These are phyloP conservation scores for Astraeus odoratus DNA, from an alignment of 768 basidiomycete species.

Conservation along the genomic window DNA sequence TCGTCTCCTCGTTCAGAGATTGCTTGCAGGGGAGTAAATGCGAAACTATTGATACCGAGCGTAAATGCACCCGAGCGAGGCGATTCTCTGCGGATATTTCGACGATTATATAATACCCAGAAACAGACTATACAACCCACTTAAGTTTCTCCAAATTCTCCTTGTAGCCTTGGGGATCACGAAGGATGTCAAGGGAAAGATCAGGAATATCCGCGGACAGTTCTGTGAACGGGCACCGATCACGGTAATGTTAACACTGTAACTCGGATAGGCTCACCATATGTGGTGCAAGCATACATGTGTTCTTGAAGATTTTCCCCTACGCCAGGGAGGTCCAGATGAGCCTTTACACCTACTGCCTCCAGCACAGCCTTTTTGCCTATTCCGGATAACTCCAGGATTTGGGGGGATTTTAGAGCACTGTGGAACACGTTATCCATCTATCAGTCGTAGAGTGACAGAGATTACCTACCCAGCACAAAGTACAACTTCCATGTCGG, in stretches of 20 bases:
- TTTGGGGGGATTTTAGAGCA: slow-evolving; percentile 40
- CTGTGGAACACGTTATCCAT: slow-evolving; percentile 9
- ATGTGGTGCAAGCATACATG: slow-evolving; percentile 17
- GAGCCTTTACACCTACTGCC: slow-evolving; percentile 30
- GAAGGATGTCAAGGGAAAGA: not conserved
- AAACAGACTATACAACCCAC: not conserved
- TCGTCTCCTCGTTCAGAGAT: slow-evolving; percentile 10
- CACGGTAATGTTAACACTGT: not conserved
- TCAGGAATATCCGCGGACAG: slow-evolving; percentile 21
- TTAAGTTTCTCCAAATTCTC: not conserved
- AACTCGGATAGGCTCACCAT: slow-evolving; percentile 16
- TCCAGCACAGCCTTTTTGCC: slow-evolving; percentile 37
- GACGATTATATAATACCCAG: not conserved
- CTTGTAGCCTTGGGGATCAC: not conserved
- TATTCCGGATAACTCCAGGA: slow-evolving; percentile 55
- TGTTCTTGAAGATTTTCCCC: slow-evolving; percentile 55
- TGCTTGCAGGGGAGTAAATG: slow-evolving; percentile 12
- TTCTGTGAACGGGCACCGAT: slow-evolving; percentile 14
- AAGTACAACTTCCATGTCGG: slow-evolving; percentile 46
- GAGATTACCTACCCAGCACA: slow-evolving; percentile 30
- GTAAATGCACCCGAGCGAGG: slow-evolving; percentile 8
- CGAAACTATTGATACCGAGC: slow-evolving; percentile 10
- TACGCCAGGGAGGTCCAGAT: slow-evolving; percentile 32
- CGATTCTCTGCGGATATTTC: not conserved
- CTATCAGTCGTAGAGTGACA: not conserved